Conservation (phyloP, 2,329 filamentous ascomycete species). For the Hypoxylon sp. region DNA sequence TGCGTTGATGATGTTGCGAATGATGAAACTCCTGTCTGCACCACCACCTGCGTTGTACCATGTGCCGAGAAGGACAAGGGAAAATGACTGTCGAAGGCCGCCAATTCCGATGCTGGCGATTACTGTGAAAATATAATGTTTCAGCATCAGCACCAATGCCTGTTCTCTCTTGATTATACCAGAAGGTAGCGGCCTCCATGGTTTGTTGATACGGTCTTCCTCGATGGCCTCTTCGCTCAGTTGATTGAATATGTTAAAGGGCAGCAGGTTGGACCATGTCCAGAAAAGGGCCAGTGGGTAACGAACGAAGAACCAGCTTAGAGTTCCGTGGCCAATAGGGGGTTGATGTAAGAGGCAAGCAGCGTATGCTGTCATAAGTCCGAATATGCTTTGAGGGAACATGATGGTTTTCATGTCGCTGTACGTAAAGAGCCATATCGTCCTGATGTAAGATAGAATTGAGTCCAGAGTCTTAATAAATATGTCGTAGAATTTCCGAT, state of each 20-base stretch:
- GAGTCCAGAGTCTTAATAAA: background rate
- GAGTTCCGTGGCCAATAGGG: background rate
- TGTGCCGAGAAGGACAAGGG: constrained; percentile 5
- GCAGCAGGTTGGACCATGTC: constrained; percentile 29
- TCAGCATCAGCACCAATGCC: constrained; percentile 12
- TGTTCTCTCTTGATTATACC: constrained; percentile 10
- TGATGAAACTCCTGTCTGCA: constrained; percentile 42
- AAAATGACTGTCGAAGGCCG: constrained; percentile 5
- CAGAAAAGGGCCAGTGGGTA: constrained; percentile 22
- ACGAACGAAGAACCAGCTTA: constrained; percentile 2
- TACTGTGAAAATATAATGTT: constrained; percentile 11
- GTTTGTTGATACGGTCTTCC: constrained; percentile 30
- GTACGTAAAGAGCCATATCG: constrained; percentile 34
- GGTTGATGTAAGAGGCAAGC: constrained; percentile 7
- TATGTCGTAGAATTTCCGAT: background rate
- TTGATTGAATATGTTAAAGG: constrained; percentile 31
- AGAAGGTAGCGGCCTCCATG: constrained; percentile 28
- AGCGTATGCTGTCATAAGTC: constrained; percentile 9
- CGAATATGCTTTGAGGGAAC: constrained; percentile 28
- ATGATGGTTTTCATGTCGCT: constrained; percentile 37
- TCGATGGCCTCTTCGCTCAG: constrained; percentile 15
- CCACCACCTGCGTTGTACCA: constrained; percentile 29
- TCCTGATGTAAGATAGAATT: constrained; percentile 1
- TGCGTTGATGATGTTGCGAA: constrained; percentile 53
- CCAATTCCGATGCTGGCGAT: constrained; percentile 1